Conservation (phyloP, 345 rosid species). For the Aethionema arabicum region DNA sequence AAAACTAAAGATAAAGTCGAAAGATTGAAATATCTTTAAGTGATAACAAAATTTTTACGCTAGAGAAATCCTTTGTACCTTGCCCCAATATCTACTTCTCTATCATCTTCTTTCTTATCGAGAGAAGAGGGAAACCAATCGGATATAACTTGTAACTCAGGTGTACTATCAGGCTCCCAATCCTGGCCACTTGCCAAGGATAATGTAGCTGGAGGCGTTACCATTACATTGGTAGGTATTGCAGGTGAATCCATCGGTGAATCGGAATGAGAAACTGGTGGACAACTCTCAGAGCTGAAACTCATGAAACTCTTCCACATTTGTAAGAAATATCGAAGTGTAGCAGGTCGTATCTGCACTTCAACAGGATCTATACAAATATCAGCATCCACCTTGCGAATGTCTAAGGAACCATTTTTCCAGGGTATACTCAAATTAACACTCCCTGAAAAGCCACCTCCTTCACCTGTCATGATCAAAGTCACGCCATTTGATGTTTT, state of each 20-base stretch:
- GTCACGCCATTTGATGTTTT: slow-evolving; percentile 42
- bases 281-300: slow-evolving; percentile 45
- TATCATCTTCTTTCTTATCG: slow-evolving; percentile 38
- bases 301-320: slow-evolving; percentile 54
- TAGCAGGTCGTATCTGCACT: slow-evolving; percentile 64
- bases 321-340: slow-evolving; percentile 63
- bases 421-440: slow-evolving; percentile 88
- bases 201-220: slow-evolving; percentile 35
- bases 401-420: slow-evolving; percentile 89
- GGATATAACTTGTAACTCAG: slow-evolving; percentile 61
- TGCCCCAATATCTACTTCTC: slow-evolving; percentile 73
- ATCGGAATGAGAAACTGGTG: slow-evolving; percentile 45
- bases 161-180: slow-evolving; percentile 43
- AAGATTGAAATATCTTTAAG: slow-evolving; percentile 18
- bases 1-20: slow-evolving; percentile 4
- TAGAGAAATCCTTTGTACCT: slow-evolving; percentile 53
- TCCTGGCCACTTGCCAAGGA: slow-evolving; percentile 46
- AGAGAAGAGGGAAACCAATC: slow-evolving; percentile 77
- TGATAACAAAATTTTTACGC: slow-evolving; percentile 13
- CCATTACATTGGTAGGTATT: slow-evolving; percentile 35
- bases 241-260: slow-evolving; percentile 36
- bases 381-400: slow-evolving; percentile 82
- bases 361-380: slow-evolving; percentile 73
- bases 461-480: slow-evolving; percentile 58
- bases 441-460: slow-evolving; percentile 83